Percentiles rank a stretch among this genome's conserved stretches.
Conservation (phyloP, 371 early-diverging fungal genomes). For the Actinomortierella wolfii region DNA sequence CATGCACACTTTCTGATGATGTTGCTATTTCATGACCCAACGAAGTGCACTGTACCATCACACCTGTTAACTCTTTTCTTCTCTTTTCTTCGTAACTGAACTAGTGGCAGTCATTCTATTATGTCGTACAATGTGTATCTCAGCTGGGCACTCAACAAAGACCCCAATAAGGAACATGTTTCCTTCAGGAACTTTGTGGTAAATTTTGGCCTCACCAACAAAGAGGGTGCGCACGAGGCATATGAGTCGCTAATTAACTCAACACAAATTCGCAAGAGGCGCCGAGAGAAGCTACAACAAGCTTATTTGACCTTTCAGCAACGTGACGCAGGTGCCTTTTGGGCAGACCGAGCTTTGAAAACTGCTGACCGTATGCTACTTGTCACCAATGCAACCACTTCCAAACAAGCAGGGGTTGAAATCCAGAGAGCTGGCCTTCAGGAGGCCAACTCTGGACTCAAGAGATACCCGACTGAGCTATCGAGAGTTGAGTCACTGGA, state of each 20-base stretch:
- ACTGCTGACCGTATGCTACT: no score
- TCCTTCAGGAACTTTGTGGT: constrained; percentile 14
- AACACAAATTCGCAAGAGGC: constrained; percentile 2
- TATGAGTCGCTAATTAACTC: no score
- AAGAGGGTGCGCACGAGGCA: background rate
- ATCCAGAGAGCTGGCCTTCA: no score
- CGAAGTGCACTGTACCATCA: background rate
- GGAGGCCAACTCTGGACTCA: no score
- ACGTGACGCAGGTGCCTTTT: constrained; percentile 1
- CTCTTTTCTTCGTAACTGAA: constrained; percentile 6
- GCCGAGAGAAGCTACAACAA: constrained; percentile 3
- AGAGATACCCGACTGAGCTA: no score
- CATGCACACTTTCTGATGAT: constrained; percentile 16
- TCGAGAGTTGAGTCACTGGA: no score
- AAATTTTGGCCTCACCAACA: constrained; percentile 10
- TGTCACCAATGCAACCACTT: no score
- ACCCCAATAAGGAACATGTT: constrained; percentile 13
- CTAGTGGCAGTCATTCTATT: constrained; percentile 2
- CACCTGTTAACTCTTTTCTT: constrained; percentile 10
- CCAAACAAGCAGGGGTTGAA: no score
- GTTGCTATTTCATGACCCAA: constrained; percentile 5
- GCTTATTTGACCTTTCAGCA: constrained; percentile 1
- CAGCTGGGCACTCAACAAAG: constrained; percentile 11
- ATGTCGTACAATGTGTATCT: constrained; percentile 6
- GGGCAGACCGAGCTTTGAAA: no score